A percentile compares a stretch with the other conserved stretches of the same genome.
Evolutionary conservation across 441 rosid genomes (phyloP).

Genomic region (Pelargonium myrrhifolium): DNA sequence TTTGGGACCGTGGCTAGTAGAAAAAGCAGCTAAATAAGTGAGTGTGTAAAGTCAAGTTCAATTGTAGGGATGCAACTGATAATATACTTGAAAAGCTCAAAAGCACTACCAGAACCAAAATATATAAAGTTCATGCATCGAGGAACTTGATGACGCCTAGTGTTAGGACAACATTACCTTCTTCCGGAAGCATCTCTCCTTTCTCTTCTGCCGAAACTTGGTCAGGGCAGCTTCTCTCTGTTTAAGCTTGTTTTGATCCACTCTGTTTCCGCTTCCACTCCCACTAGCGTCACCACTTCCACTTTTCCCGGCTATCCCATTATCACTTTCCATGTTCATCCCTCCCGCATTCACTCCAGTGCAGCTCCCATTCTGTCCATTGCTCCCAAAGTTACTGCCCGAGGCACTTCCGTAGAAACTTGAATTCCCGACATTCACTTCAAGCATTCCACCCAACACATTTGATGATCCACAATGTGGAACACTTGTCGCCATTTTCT

Average conservation of each 20-base stretch:
- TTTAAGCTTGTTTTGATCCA: slow-evolving; percentile 25
- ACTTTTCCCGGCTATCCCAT: slow-evolving; percentile 34
- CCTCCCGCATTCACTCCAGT: slow-evolving; percentile 36
- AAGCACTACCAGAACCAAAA: neutral
- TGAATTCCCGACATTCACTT: slow-evolving; percentile 39
- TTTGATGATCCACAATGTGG: slow-evolving; percentile 54
- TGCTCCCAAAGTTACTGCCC: slow-evolving; percentile 62
- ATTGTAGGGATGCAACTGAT: too few species aligned
- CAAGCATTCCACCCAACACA: slow-evolving; percentile 30
- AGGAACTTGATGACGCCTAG: neutral
- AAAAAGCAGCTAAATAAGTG: too few species aligned
- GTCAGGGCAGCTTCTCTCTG: slow-evolving; percentile 56
- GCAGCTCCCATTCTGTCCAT: slow-evolving; percentile 46
- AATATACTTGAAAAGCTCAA: too few species aligned
- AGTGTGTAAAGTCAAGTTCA: too few species aligned
- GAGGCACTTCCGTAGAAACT: slow-evolving; percentile 59
- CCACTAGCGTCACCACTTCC: slow-evolving; percentile 34
- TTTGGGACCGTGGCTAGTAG: too few species aligned
- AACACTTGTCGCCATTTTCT: slow-evolving; percentile 29
- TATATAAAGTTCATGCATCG: neutral
- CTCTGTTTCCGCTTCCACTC: slow-evolving; percentile 23
- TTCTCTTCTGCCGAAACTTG: slow-evolving; percentile 73
- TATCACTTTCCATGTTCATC: slow-evolving; percentile 39
- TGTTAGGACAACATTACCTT: slow-evolving; percentile 32
- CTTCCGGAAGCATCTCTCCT: slow-evolving; percentile 75